Conservation (phyloP, 2,329 filamentous ascomycete genomes). For the Talaromyces sp. region DNA sequence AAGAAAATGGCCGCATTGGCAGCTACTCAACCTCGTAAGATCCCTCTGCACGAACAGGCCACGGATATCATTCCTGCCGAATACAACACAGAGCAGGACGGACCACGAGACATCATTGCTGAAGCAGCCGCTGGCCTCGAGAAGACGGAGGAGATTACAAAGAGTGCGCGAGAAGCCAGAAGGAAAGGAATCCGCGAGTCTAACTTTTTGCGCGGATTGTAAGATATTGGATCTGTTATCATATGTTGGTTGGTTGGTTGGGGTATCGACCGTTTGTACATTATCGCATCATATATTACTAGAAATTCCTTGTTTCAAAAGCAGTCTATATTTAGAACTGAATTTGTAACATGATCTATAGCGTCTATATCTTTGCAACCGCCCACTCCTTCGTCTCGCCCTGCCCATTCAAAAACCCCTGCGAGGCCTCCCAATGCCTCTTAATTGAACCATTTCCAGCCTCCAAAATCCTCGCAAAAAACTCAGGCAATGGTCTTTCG, state of each 20-base stretch:
- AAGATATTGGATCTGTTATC: conserved; percentile 20
- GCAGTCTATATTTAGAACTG: background rate
- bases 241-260: background rate
- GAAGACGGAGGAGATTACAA: conserved; percentile 42
- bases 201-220: conserved; percentile 50
- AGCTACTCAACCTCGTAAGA: conserved; percentile 36
- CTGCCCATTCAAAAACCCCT: conserved; percentile 33
- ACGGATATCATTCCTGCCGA: conserved; percentile 43
- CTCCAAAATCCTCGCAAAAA: conserved; percentile 26
- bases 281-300: conserved; percentile 3
- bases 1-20: conserved; percentile 46
- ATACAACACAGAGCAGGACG: conserved; percentile 29
- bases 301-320: background rate
- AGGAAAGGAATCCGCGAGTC: conserved; percentile 46
- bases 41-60: conserved; percentile 47
- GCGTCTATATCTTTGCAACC: conserved; percentile 17
- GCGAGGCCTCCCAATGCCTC: conserved; percentile 29
- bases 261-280: conserved; percentile 2
- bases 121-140: conserved; percentile 37
- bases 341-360: background rate
- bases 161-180: conserved; percentile 44
- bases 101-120: conserved; percentile 26
- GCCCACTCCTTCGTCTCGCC: conserved; percentile 35
- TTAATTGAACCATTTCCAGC: conserved; percentile 30
- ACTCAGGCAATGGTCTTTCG: conserved; percentile 24